phyloP scores from a whole-genome alignment of 176 grass and related monocot genomes.

The Guadua angustifolia region DNA sequence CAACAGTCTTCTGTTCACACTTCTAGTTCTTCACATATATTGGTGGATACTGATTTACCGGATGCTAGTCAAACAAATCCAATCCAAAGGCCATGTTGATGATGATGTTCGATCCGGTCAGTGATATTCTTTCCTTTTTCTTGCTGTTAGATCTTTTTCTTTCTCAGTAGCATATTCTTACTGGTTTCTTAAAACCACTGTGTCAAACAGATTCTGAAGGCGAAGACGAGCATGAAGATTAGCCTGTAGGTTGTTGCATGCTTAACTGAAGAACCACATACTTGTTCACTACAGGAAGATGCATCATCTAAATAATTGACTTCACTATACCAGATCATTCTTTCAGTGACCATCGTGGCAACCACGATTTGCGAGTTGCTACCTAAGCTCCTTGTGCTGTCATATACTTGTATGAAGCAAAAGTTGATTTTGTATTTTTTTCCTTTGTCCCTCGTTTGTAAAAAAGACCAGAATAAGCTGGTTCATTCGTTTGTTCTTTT shows the following conservation, averaged over 20 bases:
- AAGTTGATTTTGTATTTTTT: constrained; percentile 13
- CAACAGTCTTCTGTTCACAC: constrained; percentile 84
- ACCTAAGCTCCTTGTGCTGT: background rate
- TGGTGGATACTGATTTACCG: constrained; percentile 89
- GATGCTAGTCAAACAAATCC: constrained; percentile 89
- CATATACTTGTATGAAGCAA: constrained; percentile 17
- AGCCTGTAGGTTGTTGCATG: constrained; percentile 7
- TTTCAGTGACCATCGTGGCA: constrained; percentile 32
- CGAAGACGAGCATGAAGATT: constrained; percentile 84
- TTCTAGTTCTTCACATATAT: constrained; percentile 90
- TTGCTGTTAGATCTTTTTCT: constrained; percentile 17
- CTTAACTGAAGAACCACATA: constrained; percentile 37
- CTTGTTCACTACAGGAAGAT: constrained; percentile 20
- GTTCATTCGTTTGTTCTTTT: constrained; percentile 5
- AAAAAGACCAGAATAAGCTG: constrained; percentile 32
- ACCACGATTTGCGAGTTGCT: constrained; percentile 22
- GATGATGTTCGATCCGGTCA: constrained; percentile 92
- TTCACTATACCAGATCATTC: constrained; percentile 37
- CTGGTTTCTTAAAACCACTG: constrained; percentile 19
- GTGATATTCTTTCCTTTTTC: constrained; percentile 14
- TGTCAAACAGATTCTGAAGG: constrained; percentile 84
- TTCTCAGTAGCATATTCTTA: constrained; percentile 8
- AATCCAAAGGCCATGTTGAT: constrained; percentile 66
- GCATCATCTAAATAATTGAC: constrained; percentile 25
- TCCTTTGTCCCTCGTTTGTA: constrained; percentile 27